Conservation (phyloP, 2,329 filamentous ascomycete species). For the Pseudogymnoascus sp. region DNA sequence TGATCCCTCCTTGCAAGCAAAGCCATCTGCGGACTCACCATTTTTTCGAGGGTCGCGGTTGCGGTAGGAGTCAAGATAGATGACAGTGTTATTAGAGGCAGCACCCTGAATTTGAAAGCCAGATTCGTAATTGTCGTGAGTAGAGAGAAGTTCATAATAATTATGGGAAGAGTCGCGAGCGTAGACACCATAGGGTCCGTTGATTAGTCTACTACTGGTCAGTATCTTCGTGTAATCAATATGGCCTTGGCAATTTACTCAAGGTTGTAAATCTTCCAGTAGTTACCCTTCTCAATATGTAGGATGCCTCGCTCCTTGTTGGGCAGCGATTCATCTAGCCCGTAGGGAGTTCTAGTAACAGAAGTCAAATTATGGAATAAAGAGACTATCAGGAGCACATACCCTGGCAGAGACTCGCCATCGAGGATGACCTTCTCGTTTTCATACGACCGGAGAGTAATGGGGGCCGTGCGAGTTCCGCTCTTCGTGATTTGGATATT, state of each 20-base stretch:
- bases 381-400: neutral
- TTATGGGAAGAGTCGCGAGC: slow-evolving; percentile 30
- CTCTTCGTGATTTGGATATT: slow-evolving; percentile 41
- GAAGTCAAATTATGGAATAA: neutral
- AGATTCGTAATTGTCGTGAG: slow-evolving; percentile 34
- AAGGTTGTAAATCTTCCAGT: slow-evolving; percentile 39
- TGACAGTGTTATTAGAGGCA: slow-evolving; percentile 32
- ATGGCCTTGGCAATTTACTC: slow-evolving; percentile 14
- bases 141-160: slow-evolving; percentile 31
- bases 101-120: slow-evolving; percentile 33
- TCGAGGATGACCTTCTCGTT: slow-evolving; percentile 38
- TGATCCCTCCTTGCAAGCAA: slow-evolving; percentile 39
- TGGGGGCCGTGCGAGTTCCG: slow-evolving; percentile 34
- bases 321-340: slow-evolving; percentile 32
- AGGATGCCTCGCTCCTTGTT: slow-evolving; percentile 38
- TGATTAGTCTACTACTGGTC: slow-evolving; percentile 22
- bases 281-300: slow-evolving; percentile 38
- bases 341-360: slow-evolving; percentile 32
- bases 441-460: slow-evolving; percentile 36
- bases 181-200: slow-evolving; percentile 34
- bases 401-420: slow-evolving; percentile 32
- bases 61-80: slow-evolving; percentile 37
- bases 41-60: slow-evolving; percentile 43
- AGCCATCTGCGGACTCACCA: slow-evolving; percentile 42
- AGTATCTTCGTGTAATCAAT: neutral